Percentiles rank a stretch among this genome's conserved stretches.
These are phyloP conservation scores for Physcia stellaris DNA, from an alignment of 495 filamentous ascomycete species.

Conservation along the genomic window DNA sequence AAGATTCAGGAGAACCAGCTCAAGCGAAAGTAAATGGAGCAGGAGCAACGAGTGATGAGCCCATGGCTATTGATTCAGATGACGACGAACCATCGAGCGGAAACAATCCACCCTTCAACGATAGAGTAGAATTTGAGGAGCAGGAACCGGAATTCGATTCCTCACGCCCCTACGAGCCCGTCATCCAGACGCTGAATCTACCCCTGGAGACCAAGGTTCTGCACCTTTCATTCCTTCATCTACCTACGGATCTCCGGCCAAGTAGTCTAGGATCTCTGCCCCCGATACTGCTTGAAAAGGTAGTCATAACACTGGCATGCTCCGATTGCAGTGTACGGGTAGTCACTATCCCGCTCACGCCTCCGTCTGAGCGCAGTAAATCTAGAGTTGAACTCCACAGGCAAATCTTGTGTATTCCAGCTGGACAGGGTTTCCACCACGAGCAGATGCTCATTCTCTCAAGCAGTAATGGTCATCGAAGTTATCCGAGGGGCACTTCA, in stretches of 20 bases:
- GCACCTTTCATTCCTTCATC: conserved; percentile 43
- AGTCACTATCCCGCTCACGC: conserved; percentile 56
- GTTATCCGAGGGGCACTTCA: conserved; percentile 49
- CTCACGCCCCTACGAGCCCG: conserved; percentile 29
- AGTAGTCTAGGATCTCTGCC: conserved; percentile 43
- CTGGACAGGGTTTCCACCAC: conserved; percentile 43
- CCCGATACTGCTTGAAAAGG: conserved; percentile 43
- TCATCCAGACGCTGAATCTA: conserved; percentile 55
- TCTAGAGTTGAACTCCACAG: conserved; percentile 17
- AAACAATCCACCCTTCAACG: conserved; percentile 32
- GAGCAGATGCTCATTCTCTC: conserved; percentile 44
- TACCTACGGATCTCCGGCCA: conserved; percentile 31
- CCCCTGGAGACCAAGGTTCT: conserved; percentile 48
- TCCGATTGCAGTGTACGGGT: conserved; percentile 54
- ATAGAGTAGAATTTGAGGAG: conserved; percentile 36
- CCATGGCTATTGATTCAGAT: conserved; percentile 73
- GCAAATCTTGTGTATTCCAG: conserved; percentile 27
- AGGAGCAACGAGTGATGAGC: conserved; percentile 34
- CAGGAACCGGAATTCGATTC: conserved; percentile 48
- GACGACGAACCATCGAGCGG: conserved; percentile 42
- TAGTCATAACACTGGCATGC: conserved; percentile 60
- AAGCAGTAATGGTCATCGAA: conserved; percentile 38
- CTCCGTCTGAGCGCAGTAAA: conserved; percentile 46
- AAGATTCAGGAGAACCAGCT: conserved; percentile 12
- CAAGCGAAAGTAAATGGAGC: conserved; percentile 21